phyloP scores from a whole-genome alignment of 2,329 filamentous ascomycete species.

The Apiospora kogelbergensis region DNA sequence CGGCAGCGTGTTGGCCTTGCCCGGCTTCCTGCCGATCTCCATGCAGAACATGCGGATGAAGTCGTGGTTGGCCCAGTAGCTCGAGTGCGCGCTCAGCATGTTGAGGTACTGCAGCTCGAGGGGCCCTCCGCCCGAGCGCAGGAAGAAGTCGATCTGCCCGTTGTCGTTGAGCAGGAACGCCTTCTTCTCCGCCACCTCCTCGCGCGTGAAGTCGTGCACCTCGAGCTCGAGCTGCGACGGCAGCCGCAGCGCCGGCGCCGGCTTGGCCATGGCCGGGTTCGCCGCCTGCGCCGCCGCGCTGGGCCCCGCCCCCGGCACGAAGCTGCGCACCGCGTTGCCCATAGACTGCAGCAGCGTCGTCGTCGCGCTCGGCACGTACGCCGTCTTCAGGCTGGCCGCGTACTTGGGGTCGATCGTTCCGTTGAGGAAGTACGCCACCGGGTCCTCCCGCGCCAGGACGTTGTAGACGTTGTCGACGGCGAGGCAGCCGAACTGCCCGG shows the following conservation, averaged over 20 bases:
- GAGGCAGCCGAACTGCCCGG: constrained; percentile 82
- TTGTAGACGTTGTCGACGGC: constrained; percentile 98
- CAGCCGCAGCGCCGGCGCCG: constrained; percentile 44
- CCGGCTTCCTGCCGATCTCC: constrained; percentile 77
- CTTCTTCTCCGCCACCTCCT: constrained; percentile 88
- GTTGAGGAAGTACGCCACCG: constrained; percentile 91
- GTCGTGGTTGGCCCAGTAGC: constrained; percentile 86
- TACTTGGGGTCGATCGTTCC: constrained; percentile 83
- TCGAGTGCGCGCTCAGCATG: constrained; percentile 93
- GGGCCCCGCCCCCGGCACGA: constrained; percentile 53
- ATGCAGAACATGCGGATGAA: constrained; percentile 89
- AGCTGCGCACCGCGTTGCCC: constrained; percentile 59
- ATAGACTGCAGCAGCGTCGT: constrained; percentile 65
- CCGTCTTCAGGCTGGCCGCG: constrained; percentile 71
- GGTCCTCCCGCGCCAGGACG: constrained; percentile 68
- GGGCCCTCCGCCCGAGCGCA: constrained; percentile 80
- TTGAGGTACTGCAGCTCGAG: constrained; percentile 95
- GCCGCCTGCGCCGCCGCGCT: constrained; percentile 14
- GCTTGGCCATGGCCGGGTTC: constrained; percentile 27
- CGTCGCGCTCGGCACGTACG: constrained; percentile 74
- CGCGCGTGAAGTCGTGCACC: constrained; percentile 89
- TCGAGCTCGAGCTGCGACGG: constrained; percentile 82
- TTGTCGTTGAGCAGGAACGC: constrained; percentile 92
- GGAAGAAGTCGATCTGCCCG: constrained; percentile 88
- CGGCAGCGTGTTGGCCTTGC: constrained; percentile 58